Evolutionary conservation across 805 yeast species (phyloP).

Genomic region (Candida maesae): DNA sequence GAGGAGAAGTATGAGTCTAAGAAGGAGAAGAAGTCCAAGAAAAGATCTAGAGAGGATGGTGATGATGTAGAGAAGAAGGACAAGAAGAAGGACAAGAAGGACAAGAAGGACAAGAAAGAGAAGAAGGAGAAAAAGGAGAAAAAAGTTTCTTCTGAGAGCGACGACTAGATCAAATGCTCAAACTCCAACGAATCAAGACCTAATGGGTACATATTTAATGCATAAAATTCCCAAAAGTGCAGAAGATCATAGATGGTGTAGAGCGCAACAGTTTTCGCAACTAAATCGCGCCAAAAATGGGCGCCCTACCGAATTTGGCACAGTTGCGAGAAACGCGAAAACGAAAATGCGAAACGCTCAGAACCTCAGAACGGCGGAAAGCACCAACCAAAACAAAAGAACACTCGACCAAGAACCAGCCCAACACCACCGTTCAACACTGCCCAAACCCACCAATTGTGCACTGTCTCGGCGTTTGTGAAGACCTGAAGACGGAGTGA

Average conservation of each 20-base stretch:
- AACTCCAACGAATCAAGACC: too few species aligned
- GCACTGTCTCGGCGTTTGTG: too few species aligned
- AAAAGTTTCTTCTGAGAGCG: too few species aligned
- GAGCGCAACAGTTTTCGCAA: too few species aligned
- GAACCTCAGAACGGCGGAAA: too few species aligned
- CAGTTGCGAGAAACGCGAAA: constrained; percentile 1
- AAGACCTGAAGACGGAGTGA: too few species aligned
- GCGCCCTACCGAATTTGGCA: too few species aligned
- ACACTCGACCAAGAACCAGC: too few species aligned
- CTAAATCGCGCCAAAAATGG: too few species aligned
- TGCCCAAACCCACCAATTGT: too few species aligned
- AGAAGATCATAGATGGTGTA: too few species aligned
- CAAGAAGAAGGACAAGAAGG: constrained; percentile 27
- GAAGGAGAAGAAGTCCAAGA: constrained; percentile 30
- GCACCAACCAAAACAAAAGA: constrained; percentile 10
- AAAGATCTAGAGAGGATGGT: constrained; percentile 27
- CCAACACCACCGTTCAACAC: not conserved
- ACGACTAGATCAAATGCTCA: not conserved
- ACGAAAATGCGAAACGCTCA: constrained; percentile 7
- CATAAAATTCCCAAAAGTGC: not conserved
- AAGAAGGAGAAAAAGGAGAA: constrained; percentile 22
- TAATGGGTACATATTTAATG: not conserved
- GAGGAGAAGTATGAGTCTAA: constrained; percentile 56
- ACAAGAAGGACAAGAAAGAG: constrained; percentile 28
- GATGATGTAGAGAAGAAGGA: constrained; percentile 28